Evolutionary conservation across 352 stramenopile genomes (phyloP).

Genomic region (Aphanomyces stellatus): DNA sequence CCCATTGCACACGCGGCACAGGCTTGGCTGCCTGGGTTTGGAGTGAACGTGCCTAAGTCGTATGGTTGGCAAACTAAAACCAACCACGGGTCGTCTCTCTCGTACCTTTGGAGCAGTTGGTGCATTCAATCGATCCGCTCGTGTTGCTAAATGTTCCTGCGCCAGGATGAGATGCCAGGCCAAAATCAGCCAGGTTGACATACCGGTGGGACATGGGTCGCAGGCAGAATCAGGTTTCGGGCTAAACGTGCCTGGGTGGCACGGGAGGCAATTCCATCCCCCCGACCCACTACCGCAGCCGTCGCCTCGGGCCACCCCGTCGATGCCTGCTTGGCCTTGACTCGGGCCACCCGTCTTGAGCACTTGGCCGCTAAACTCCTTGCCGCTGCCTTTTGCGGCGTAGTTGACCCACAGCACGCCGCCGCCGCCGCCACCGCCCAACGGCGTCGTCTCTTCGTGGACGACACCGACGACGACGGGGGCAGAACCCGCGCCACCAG

Average conservation of each 20-base stretch:
- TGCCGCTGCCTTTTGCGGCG: conserved; percentile 26
- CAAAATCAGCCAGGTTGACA: too few species aligned
- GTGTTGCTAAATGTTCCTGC: neutral
- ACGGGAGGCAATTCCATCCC: conserved; percentile 56
- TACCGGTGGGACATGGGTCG: neutral
- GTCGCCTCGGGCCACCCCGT: conserved; percentile 36
- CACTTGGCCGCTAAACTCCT: conserved; percentile 41
- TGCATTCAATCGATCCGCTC: neutral
- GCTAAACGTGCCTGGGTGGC: conserved; percentile 52
- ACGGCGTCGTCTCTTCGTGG: neutral
- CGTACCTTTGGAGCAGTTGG: conserved; percentile 5
- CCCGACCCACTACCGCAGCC: conserved; percentile 63
- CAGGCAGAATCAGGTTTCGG: conserved; percentile 34
- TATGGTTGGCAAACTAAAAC: neutral
- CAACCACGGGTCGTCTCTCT: too few species aligned
- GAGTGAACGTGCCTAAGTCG: conserved; percentile 50
- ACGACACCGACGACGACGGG: neutral
- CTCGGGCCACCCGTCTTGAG: conserved; percentile 33
- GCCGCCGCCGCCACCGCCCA: conserved; percentile 47
- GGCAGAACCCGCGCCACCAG: conserved; percentile 33
- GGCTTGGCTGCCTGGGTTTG: conserved; percentile 33
- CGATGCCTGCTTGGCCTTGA: conserved; percentile 46
- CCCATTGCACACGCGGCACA: conserved; percentile 65
- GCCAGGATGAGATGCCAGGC: neutral
- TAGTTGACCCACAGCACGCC: conserved; percentile 56